phyloP scores from a whole-genome alignment of 2,329 filamentous ascomycete species.

The Aspergillus bombycis region DNA sequence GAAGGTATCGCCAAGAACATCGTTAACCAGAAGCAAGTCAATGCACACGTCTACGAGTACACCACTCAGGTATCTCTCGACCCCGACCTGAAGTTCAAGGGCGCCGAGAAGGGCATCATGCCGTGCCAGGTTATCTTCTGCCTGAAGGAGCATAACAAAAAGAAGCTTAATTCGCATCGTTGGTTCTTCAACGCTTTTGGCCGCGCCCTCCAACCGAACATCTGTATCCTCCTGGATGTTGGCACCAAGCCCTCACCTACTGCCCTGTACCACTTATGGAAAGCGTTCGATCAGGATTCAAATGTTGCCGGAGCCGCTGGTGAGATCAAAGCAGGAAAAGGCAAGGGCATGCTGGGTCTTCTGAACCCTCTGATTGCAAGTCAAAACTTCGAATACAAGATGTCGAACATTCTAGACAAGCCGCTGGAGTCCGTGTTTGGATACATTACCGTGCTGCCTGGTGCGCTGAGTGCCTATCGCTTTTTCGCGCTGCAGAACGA shows the following conservation, averaged over 20 bases:
- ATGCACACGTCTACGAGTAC: slow-evolving; percentile 97
- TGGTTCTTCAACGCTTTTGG: slow-evolving; percentile 99
- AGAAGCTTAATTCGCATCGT: slow-evolving; percentile 96
- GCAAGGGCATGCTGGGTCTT: slow-evolving; percentile 77
- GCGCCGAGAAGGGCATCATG: slow-evolving; percentile 97
- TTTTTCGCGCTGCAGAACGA: slow-evolving; percentile 97
- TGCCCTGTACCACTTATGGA: slow-evolving; percentile 97
- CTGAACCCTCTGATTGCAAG: slow-evolving; percentile 94
- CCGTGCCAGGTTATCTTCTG: slow-evolving; percentile 99
- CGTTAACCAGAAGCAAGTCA: slow-evolving; percentile 94
- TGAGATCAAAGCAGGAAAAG: slow-evolving; percentile 97
- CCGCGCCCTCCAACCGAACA: slow-evolving; percentile 86
- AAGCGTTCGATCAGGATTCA: slow-evolving; percentile 96
- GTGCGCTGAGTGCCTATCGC: slow-evolving; percentile 90
- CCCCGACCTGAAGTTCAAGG: slow-evolving; percentile 96
- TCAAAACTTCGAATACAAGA: slow-evolving; percentile 99
- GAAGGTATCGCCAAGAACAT: slow-evolving; percentile 98
- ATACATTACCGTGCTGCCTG: slow-evolving; percentile 95
- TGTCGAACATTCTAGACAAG: slow-evolving; percentile 99
- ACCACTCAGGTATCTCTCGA: slow-evolving; percentile 97
- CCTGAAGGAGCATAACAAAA: slow-evolving; percentile 94
- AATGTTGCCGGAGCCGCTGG: slow-evolving; percentile 96
- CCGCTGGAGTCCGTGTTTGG: slow-evolving; percentile 96
- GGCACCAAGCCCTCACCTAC: slow-evolving; percentile 88
- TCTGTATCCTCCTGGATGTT: slow-evolving; percentile 95